Evolutionary conservation across 306 rosid species (phyloP).

Genomic region (Prunus mume): DNA sequence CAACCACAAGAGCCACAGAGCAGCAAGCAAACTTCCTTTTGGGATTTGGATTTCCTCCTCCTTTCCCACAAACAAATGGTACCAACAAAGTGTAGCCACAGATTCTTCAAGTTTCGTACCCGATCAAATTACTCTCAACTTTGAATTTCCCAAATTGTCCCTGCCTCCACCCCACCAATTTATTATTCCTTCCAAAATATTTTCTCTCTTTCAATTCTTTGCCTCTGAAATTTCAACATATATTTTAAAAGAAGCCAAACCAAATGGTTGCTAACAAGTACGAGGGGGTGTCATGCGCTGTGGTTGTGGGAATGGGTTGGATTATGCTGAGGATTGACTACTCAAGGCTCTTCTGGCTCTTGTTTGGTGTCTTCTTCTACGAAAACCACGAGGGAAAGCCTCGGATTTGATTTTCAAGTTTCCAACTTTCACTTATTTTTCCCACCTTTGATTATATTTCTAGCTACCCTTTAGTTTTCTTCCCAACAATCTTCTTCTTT

Average conservation of each 20-base stretch:
- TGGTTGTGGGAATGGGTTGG: constrained; percentile 43
- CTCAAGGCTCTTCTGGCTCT: constrained; percentile 62
- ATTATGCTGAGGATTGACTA: constrained; percentile 59
- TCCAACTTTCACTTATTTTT: neutral
- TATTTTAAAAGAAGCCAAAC: neutral
- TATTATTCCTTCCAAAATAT: neutral
- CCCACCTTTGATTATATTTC: neutral
- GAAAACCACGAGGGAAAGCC: constrained; percentile 68
- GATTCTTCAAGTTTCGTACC: constrained; percentile 70
- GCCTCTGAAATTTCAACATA: neutral
- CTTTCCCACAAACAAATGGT: constrained; percentile 29
- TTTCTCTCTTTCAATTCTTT: neutral
- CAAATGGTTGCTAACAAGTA: constrained; percentile 50
- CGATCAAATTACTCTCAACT: neutral
- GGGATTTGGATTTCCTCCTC: neutral
- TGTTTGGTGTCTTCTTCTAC: constrained; percentile 56
- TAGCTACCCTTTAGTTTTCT: neutral
- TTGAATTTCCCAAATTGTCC: constrained; percentile 37
- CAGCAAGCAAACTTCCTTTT: neutral
- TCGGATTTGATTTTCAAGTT: constrained; percentile 38
- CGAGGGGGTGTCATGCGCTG: constrained; percentile 37
- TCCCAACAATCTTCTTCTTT: neutral
- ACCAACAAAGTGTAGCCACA: constrained; percentile 23
- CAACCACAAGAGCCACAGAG: neutral
- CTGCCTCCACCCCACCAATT: constrained; percentile 18